Percentiles rank a stretch among this genome's conserved stretches.
These are phyloP conservation scores for Astrothelium subdiscretum DNA, from an alignment of 495 filamentous ascomycete genomes.

Conservation along the genomic window DNA sequence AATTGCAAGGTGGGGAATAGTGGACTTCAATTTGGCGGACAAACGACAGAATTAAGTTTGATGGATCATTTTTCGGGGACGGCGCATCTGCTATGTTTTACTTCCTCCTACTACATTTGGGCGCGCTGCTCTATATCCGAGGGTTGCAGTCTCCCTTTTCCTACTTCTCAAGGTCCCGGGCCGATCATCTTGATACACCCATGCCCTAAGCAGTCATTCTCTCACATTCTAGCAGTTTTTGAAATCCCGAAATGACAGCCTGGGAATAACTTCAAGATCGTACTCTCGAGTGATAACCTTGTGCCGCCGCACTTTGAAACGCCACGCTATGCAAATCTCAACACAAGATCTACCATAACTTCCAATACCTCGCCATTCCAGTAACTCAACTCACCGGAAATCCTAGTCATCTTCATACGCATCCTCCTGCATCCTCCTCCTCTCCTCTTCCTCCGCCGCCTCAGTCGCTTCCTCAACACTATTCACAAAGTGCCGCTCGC, in stretches of 20 bases:
- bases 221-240: neutral
- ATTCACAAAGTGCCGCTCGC: constrained; percentile 62
- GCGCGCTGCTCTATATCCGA: neutral
- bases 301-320: neutral
- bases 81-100: neutral
- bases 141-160: neutral
- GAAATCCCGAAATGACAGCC: too few species aligned
- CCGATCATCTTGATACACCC: neutral
- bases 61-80: neutral
- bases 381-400: neutral
- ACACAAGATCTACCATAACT: neutral
- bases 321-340: neutral
- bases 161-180: neutral
- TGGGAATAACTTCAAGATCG: too few species aligned
- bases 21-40: neutral
- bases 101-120: neutral
- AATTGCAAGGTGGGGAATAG: neutral
- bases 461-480: constrained; percentile 75
- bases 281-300: too few species aligned
- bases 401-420: constrained; percentile 7
- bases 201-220: neutral
- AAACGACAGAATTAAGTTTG: neutral
- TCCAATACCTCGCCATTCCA: neutral
- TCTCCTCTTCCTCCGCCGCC: constrained; percentile 55
- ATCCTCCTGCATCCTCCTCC: constrained; percentile 8